Evolutionary conservation across 495 filamentous ascomycete genomes (phyloP).

Genomic region (Rhypophila decipiens): DNA sequence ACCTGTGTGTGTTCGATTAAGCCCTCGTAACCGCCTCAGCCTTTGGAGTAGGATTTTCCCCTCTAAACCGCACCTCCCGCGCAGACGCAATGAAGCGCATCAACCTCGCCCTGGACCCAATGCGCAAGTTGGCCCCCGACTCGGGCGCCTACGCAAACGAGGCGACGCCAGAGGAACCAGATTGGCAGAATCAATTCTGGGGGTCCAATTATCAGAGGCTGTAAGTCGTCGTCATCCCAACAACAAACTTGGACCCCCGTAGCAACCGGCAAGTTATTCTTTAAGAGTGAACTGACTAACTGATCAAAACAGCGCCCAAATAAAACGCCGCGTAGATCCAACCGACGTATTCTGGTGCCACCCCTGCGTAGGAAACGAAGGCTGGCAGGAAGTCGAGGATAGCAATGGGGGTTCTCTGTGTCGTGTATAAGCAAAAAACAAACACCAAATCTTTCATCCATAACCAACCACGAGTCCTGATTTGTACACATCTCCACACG

Average conservation of each 20-base stretch:
- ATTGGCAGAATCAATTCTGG: conserved; percentile 46
- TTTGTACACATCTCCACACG: too few species aligned
- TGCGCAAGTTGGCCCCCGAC: conserved; percentile 30
- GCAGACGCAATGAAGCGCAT: conserved; percentile 33
- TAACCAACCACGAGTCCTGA: too few species aligned
- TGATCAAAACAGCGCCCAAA: conserved; percentile 15
- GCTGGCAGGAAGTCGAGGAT: conserved; percentile 40
- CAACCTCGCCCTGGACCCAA: conserved; percentile 33
- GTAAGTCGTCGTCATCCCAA: conserved; percentile 9
- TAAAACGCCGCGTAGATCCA: conserved; percentile 54
- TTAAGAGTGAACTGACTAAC: too few species aligned
- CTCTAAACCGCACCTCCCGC: conserved; percentile 30
- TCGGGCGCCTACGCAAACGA: conserved; percentile 38
- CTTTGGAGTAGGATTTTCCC: conserved; percentile 27
- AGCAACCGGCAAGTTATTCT: background rate
- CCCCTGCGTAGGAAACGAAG: conserved; percentile 56
- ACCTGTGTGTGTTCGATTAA: background rate
- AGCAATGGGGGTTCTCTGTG: conserved; percentile 27
- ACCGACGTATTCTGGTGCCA: conserved; percentile 51
- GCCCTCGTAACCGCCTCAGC: background rate
- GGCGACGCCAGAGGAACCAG: conserved; percentile 41
- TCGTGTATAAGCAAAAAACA: too few species aligned
- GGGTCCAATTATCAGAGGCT: conserved; percentile 44
- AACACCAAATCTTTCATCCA: too few species aligned
- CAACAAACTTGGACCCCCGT: background rate